Base-by-base conservation (phyloP, 2,329 filamentous ascomycete genomes). In the Neofusicoccum laricinum region DNA sequence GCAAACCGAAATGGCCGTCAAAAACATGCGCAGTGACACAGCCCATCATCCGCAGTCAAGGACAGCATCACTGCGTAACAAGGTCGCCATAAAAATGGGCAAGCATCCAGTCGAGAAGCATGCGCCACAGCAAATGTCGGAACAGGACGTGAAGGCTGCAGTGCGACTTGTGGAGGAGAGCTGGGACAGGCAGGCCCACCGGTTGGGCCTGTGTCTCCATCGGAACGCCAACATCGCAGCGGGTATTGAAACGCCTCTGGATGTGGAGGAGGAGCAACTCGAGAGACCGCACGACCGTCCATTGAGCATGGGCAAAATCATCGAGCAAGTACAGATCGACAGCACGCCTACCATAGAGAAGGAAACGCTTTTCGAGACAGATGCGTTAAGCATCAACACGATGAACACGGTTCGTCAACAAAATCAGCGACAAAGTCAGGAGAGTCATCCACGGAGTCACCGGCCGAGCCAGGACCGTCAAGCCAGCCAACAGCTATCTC, bases 1-100 rank as follows among this genome's bases (percentile, higher is more conserved):
- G 66, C 84, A 80, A 67, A 83, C 86, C 2, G 82, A 84, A 64
- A 79, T 83, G 51, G 83, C 86, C 68, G 80, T 86, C 53, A 84
- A 84, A 67, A 79, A 78, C 34, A 79, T 85, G 69, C 78, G 80
- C 59, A 80, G 82, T 40, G 63, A 64, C 17, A 49, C 36, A 3
- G n/a, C 32, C n/a, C 34, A 38, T 38, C 77, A 79, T 15, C 57
- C 65, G 2, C 73, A 69, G 65, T 72, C 63, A 43, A 78, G 73
- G 65, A 69, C 69, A 2, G 41, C 70, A 1, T 79, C 72, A 7
- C 70, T 77, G 8, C 72, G 75, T 36, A 75, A 69, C 66, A 75
- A 72, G 43, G 67, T 77, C 17, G 69, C 72, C 8, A 73, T 66
- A 46, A 73, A 71, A 63, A 73, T 77, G 4, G 68, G 66, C 1